These are phyloP conservation scores for Prasinococcaceae sp. DNA, from an alignment of 139 green algal genomes.

Conservation along the genomic window DNA sequence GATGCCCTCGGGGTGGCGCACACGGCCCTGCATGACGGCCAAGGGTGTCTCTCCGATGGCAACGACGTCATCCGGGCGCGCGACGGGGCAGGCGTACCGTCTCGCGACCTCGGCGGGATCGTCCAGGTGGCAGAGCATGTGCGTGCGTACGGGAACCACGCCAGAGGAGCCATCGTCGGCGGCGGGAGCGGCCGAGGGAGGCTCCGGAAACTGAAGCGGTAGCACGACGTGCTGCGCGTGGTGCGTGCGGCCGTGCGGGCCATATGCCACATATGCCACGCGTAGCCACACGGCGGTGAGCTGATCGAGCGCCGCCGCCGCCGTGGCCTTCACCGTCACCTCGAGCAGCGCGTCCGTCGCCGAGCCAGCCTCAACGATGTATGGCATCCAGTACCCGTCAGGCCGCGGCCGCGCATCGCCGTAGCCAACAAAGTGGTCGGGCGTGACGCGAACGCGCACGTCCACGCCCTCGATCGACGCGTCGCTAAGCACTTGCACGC, in stretches of 20 bases:
- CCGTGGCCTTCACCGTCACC: not conserved
- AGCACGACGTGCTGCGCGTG: conserved; percentile 18
- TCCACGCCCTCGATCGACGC: conserved; percentile 3
- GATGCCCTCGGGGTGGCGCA: conserved; percentile 23
- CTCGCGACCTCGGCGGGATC: conserved; percentile 23
- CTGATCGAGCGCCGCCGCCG: not conserved
- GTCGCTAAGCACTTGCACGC: conserved; percentile 2
- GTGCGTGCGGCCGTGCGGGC: conserved; percentile 15
- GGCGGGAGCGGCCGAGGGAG: not conserved
- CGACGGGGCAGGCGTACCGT: conserved; percentile 10
- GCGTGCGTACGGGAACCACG: conserved; percentile 24
- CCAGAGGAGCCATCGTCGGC: not conserved
- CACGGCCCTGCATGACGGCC: conserved; percentile 28
- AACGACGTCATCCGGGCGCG: conserved; percentile 16
- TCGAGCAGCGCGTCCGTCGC: conserved; percentile 6
- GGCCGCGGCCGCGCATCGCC: conserved; percentile 1
- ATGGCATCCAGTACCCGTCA: conserved; percentile 32
- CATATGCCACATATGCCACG: conserved; percentile 20
- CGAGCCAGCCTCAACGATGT: conserved; percentile 22
- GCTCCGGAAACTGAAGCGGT: conserved; percentile 9
- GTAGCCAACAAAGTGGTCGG: conserved; percentile 12
- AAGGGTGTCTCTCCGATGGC: conserved; percentile 26
- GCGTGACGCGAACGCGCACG: conserved; percentile 5
- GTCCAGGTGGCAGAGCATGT: conserved; percentile 39
- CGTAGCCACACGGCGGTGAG: conserved; percentile 3